A percentile compares a stretch with the other conserved stretches of the same genome.
Evolutionary conservation across 805 yeast genomes (phyloP).

Genomic region (Kodamaea hsintzibuensis): DNA sequence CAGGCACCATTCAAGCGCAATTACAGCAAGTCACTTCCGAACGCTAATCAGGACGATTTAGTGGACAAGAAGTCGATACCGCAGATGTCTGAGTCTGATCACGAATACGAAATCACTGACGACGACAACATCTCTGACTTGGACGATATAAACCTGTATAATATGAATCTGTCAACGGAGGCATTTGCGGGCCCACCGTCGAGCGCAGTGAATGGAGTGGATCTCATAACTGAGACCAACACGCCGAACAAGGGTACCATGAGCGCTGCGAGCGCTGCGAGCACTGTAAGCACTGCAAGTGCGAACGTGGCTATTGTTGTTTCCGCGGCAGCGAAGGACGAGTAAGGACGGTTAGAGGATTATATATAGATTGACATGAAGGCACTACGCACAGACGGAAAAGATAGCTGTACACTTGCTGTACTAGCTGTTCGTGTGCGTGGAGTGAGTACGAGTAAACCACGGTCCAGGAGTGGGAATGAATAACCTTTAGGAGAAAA

Average conservation of each 20-base stretch:
- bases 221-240: not conserved
- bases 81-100: constrained; percentile 44
- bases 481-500: not conserved
- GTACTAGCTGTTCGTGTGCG: not conserved
- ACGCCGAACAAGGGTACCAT: constrained; percentile 1
- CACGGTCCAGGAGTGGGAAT: not conserved
- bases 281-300: not conserved
- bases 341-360: not conserved
- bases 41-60: constrained; percentile 36
- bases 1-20: constrained; percentile 20
- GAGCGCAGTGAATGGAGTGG: not conserved
- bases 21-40: constrained; percentile 37
- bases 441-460: not conserved
- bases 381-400: not conserved
- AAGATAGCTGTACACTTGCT: not conserved
- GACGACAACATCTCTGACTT: constrained; percentile 20
- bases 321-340: constrained; percentile 12
- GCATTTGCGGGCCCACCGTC: not conserved
- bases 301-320: constrained; percentile 15
- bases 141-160: constrained; percentile 13
- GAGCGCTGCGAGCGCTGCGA: constrained; percentile 2
- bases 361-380: not conserved
- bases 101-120: constrained; percentile 36
- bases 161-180: constrained; percentile 3
- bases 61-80: constrained; percentile 44